Base-by-base conservation (phyloP, 2,329 filamentous ascomycete genomes). In the Purpureocillium lavendulum region DNA sequence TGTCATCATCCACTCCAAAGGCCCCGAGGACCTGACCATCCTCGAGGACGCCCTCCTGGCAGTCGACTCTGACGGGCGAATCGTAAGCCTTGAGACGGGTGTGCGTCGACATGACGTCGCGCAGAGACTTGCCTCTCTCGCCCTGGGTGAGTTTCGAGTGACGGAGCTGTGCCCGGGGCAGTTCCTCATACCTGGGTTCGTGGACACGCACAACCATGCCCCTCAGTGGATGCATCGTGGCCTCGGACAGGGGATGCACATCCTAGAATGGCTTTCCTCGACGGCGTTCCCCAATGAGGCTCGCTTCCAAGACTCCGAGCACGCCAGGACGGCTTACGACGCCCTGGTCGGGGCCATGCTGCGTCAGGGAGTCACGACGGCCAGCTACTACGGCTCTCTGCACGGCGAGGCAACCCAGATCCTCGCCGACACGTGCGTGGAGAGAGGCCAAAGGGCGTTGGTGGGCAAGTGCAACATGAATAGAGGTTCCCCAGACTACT, bases 181-280 rank as follows among this genome's bases (percentile, higher is more conserved):
- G 34, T 77, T 80, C 48, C 56, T 80, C 35, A 69, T 78, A 41
- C 76, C 77, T 0, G 75, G 75, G 33, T 73, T 80, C 49, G 62
- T 84, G 39, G 80, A 84, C 59, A 82, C 78, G 1, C 80, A 84
- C 56, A 81, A 80, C 44, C 80, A 84, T 50, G 80, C 80, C 0
- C 79, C 80, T 30, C 69, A 75, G 47, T 73, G 66, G 64, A 57
- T 66, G 12, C 65, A 67, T 55, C 60, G 67, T 17, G 67, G 71
- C 21, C 58, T 72, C 4, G 67, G 68, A 5, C 67, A 72, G 48
- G 62, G 71, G 33, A 60, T 71, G 55, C 66, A 74, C 44, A 71
- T 76, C 43, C 61, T 80, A 7, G 73, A 82, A 50, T 84, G 80
- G 80, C 65, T 84, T 2, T 65, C 75, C 28, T 56, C 71, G n/a